Evolutionary conservation across 176 grass and related monocot species (phyloP), one percentile per base, ranked within the genome.

Genomic region (Musa schizocarpa): DNA sequence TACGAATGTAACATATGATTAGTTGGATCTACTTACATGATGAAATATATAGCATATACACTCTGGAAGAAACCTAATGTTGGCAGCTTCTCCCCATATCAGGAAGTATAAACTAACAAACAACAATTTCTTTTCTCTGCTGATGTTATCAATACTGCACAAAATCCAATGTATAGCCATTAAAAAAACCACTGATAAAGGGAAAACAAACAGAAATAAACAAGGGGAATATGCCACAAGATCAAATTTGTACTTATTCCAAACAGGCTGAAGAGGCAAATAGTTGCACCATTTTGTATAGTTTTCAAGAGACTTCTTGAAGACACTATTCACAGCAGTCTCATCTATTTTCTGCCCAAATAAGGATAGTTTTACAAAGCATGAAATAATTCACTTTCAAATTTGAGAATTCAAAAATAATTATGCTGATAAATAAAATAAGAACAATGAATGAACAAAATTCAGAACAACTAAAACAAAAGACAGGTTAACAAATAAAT

Each of bases 61-160:
- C 69, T 97, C 94, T 50, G 94, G 88, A 83, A 97, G 87, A 82
- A 93, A 97, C 68, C 94, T 82, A 63, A 97, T 23, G 26, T 93
- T 97, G 58, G 81, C 90, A 91, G 89, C 94, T 82, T 97, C 94
- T 69, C 94, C 94, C 94, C 94, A 97, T n/a, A 93, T 93, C 63
- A 97, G 83, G 85, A 87, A 97, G 83, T 91, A 97, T 69, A 97
- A 79, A 76, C 88, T 93, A 66, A 97, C 75, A 73, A 88, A 97
- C 80, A 97, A 72, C 82, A 97, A 79, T 80, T 90, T 97, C 75
- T 82, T 92, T 87, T 97, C 94, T 87, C 87, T 96, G 67, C 76
- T 78, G 76, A 92, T 79, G 16, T 82, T 89, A 53, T 92, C 86
- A 26, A 71, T 21, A 55, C 93, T 96, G 81, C 22, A 80, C 17